These are phyloP conservation scores for Akanthomyces lecanii DNA, from an alignment of 2,329 filamentous ascomycete species.

Conservation along the genomic window DNA sequence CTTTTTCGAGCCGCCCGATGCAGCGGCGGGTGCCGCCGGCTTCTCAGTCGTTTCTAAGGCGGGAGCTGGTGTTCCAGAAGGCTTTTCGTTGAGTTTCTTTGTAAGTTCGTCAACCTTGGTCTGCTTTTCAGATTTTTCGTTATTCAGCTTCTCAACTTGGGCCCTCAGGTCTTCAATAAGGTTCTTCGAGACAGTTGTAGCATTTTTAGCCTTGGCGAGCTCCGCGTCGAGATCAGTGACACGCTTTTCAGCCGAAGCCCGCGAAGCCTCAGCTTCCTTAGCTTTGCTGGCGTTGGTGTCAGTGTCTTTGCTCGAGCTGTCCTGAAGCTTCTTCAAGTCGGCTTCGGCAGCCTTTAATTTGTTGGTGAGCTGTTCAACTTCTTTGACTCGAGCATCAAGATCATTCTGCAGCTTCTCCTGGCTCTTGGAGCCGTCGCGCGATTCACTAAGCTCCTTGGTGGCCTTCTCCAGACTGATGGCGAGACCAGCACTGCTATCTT, in stretches of 20 bases:
- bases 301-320: constrained; percentile 32
- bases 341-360: constrained; percentile 41
- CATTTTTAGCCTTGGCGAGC: constrained; percentile 35
- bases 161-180: constrained; percentile 34
- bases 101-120: constrained; percentile 38
- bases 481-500: constrained; percentile 66
- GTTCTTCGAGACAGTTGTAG: constrained; percentile 40
- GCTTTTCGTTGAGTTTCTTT: constrained; percentile 37
- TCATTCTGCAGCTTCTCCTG: constrained; percentile 47
- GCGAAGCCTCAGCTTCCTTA: constrained; percentile 34
- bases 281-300: constrained; percentile 29
- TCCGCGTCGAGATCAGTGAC: constrained; percentile 38
- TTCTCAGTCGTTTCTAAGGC: not conserved
- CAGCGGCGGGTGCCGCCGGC: constrained; percentile 22
- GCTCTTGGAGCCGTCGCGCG: constrained; percentile 36
- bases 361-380: constrained; percentile 48
- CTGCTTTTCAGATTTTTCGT: constrained; percentile 30
- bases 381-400: constrained; percentile 43
- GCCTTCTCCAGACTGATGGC: constrained; percentile 64
- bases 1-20: constrained; percentile 36
- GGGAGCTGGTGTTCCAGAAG: constrained; percentile 25
- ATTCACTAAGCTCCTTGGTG: constrained; percentile 56
- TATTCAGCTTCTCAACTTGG: constrained; percentile 35
- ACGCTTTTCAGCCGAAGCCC: constrained; percentile 33
- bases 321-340: constrained; percentile 43